These are phyloP conservation scores for Leccinellum luteum DNA, from an alignment of 768 basidiomycete genomes.

Conservation along the genomic window DNA sequence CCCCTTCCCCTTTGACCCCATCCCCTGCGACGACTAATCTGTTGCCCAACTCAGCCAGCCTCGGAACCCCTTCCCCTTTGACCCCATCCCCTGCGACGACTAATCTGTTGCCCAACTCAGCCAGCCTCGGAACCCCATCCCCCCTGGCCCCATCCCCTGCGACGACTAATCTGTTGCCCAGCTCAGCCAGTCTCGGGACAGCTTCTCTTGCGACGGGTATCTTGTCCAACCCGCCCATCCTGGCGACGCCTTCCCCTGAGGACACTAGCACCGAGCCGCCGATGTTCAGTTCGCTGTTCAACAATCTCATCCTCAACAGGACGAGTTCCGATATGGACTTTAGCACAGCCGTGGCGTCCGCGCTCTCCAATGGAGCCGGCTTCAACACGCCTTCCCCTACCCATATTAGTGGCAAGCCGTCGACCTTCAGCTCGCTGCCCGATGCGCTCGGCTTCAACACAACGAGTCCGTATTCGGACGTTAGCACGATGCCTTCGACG, in stretches of 20 bases:
- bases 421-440: background rate
- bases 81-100: background rate
- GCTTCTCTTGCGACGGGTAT: too few relatives aligned
- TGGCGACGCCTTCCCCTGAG: background rate
- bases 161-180: too few relatives aligned
- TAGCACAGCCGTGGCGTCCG: too few relatives aligned
- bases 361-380: too few relatives aligned
- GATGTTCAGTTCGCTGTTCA: too few relatives aligned
- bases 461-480: conserved; percentile 13
- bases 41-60: background rate
- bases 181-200: too few relatives aligned
- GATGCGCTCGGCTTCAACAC: background rate
- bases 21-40: background rate
- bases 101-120: background rate
- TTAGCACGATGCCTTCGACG: conserved; percentile 17
- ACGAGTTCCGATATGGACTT: too few relatives aligned
- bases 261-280: too few relatives aligned
- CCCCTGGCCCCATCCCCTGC: too few relatives aligned
- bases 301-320: too few relatives aligned
- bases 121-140: background rate
- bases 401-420: background rate
- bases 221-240: background rate
- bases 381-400: too few relatives aligned
- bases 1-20: background rate
- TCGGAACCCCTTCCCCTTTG: background rate